Conservation (phyloP, 2,329 filamentous ascomycete genomes). For the Alternaria tenuissima region DNA sequence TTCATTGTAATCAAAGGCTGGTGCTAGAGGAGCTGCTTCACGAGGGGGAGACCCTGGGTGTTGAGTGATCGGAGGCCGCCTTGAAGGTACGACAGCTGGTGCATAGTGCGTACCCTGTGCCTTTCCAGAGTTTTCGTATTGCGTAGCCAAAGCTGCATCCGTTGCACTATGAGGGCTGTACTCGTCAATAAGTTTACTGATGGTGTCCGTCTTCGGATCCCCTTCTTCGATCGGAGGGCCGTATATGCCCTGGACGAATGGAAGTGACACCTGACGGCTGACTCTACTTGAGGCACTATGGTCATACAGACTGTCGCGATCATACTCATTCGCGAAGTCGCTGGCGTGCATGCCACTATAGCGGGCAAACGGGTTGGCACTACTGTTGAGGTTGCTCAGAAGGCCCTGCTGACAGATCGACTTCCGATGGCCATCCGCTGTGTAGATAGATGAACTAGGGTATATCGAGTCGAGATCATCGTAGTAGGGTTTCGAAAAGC, state of each 20-base stretch:
- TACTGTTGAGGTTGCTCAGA: conserved; percentile 28
- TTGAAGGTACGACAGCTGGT: not conserved
- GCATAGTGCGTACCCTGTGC: not conserved
- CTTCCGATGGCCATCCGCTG: conserved; percentile 28
- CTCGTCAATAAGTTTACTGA: conserved; percentile 45
- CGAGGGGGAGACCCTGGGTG: conserved; percentile 34
- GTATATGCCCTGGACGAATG: conserved; percentile 22
- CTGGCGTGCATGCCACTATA: conserved; percentile 25
- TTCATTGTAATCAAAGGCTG: conserved; percentile 36
- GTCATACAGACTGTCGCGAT: conserved; percentile 23
- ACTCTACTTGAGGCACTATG: conserved; percentile 18
- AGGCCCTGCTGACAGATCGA: conserved; percentile 34
- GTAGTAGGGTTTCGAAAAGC: conserved; percentile 34
- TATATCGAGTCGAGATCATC: conserved; percentile 43
- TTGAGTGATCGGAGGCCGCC: conserved; percentile 19
- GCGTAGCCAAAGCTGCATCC: conserved; percentile 9
- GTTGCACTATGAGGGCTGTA: conserved; percentile 27
- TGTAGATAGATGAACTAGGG: conserved; percentile 44
- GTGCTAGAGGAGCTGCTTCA: conserved; percentile 35
- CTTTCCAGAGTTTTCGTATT: not conserved
- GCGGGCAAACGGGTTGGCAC: conserved; percentile 31
- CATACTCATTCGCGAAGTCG: conserved; percentile 24
- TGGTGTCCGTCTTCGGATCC: conserved; percentile 42
- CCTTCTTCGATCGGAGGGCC: conserved; percentile 19
- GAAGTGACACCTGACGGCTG: conserved; percentile 21